Base-by-base conservation (phyloP, 768 basidiomycete species). In the Mycena vitilis region DNA sequence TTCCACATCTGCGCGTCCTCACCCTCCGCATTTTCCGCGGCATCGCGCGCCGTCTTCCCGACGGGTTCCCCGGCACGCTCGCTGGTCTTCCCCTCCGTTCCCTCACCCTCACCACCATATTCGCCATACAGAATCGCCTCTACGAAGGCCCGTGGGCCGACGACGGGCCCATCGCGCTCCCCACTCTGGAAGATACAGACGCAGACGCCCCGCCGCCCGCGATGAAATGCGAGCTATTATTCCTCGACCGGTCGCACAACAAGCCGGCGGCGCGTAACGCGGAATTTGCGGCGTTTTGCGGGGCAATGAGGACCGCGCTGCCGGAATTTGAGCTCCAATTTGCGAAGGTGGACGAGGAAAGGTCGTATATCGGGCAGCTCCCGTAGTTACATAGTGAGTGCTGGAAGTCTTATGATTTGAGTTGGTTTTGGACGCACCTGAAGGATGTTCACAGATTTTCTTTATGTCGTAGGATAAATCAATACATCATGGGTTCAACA, bases 31-130 rank as follows among this genome's bases (percentile, higher is more conserved):
- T 71, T 8, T 56, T 42, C 44, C 53, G 25, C 13, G 58, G 53
- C 23, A 45, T 65, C 36, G 25, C 51, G 8, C 59, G 56, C 7
- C 36, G 58, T 38, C 23, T 67, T 2, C 70, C 70, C 12, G 18
- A 23, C 11, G 70, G 70, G 0, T 36, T 71, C 13, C 23, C 45
- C 7, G n/a, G 53, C 12, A 67, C 62, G 20, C 61, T 71, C 18
- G 30, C n/a, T 6, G 48, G n/a, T 34, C 57, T 71, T 25, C 61
- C 65, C 3, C 45, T 22, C 4, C 38, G 38, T 10, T 9, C 60
- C 4, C 56, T 70, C 16, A 66, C 69, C 37, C 3, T 70, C 48
- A 6, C 56, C 30, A 30, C 30, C 30, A 30, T 30, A 1, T 70
- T 63, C 30, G 48, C 22, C 6, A 47, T 70, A 48, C 36, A 66